A percentile compares a stretch with the other conserved stretches of the same genome.
Conservation (phyloP, 1,139 yeast species). For the Pichia sp. region DNA sequence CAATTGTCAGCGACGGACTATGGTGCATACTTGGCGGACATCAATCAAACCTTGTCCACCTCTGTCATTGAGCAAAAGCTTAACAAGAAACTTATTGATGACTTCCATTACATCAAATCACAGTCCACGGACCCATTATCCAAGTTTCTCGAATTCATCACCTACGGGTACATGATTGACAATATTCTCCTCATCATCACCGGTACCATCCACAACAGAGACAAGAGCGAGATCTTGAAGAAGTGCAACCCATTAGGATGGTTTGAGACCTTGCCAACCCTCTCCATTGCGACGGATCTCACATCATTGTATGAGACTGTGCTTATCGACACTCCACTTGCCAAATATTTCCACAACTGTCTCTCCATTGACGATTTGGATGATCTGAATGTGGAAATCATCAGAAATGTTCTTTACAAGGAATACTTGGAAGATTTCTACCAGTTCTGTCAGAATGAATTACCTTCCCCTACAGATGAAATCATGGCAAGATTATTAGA, state of each 20-base stretch:
- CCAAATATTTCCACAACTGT: slow-evolving; percentile 91
- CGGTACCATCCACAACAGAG: slow-evolving; percentile 94
- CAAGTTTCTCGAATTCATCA: slow-evolving; percentile 81
- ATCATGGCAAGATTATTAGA: slow-evolving; percentile 70
- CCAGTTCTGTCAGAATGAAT: slow-evolving; percentile 50
- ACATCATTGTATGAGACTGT: slow-evolving; percentile 90
- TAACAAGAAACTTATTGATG: slow-evolving; percentile 66
- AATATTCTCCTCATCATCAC: slow-evolving; percentile 94
- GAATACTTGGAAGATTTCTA: slow-evolving; percentile 89
- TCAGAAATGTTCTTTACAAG: slow-evolving; percentile 84
- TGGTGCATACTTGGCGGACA: slow-evolving; percentile 81
- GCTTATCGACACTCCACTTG: slow-evolving; percentile 94
- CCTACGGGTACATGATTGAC: slow-evolving; percentile 97
- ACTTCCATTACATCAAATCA: slow-evolving; percentile 76
- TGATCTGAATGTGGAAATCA: slow-evolving; percentile 90
- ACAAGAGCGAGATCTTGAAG: slow-evolving; percentile 73
- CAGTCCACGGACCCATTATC: slow-evolving; percentile 79
- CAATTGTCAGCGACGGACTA: slow-evolving; percentile 95
- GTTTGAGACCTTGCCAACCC: slow-evolving; percentile 96
- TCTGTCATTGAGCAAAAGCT: slow-evolving; percentile 76
- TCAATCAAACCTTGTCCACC: slow-evolving; percentile 76
- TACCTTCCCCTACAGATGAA: slow-evolving; percentile 73
- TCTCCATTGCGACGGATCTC: slow-evolving; percentile 89
- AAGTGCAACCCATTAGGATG: slow-evolving; percentile 97
- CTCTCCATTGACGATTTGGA: slow-evolving; percentile 91